Percentiles rank a stretch among this genome's conserved stretches.
Evolutionary conservation across 1,284 basidiomycete genomes (phyloP).

Genomic region (Porodaedalea pini): DNA sequence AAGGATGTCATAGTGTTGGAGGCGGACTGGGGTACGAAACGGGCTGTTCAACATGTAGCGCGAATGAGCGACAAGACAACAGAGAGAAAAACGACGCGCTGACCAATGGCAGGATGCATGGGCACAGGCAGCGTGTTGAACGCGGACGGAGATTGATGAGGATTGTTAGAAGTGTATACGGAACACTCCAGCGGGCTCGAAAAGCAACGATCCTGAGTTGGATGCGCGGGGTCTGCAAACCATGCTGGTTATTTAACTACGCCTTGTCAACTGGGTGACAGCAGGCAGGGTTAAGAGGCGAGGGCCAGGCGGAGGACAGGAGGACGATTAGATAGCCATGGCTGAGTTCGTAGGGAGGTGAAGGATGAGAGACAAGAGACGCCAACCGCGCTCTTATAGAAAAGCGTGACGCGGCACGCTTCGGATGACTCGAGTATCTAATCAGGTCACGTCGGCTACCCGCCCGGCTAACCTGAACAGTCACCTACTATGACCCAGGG

Average conservation of each 20-base stretch:
- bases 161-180: conserved; percentile 66
- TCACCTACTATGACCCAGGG: not conserved
- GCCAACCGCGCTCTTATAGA: not conserved
- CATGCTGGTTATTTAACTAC: conserved; percentile 55
- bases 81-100: not conserved
- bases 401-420: not conserved
- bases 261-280: conserved; percentile 38
- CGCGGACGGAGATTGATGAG: conserved; percentile 24
- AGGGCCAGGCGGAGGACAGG: not conserved
- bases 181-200: conserved; percentile 80
- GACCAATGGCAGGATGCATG: conserved; percentile 7
- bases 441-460: not conserved
- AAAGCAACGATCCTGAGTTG: conserved; percentile 79
- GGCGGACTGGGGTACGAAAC: conserved; percentile 13
- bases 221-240: conserved; percentile 76
- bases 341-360: not conserved
- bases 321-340: conserved; percentile 8
- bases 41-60: conserved; percentile 5
- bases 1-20: conserved; percentile 14
- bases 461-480: not conserved
- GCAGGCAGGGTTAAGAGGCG: conserved; percentile 25
- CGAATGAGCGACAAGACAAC: not conserved
- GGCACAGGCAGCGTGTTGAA: conserved; percentile 25
- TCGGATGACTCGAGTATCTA: conserved; percentile 11
- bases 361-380: not conserved